Evolutionary conservation across 192 early-diverging fungal genomes (phyloP), one percentile per base, ranked within the genome.

Genomic region (Mortierella antarctica): DNA sequence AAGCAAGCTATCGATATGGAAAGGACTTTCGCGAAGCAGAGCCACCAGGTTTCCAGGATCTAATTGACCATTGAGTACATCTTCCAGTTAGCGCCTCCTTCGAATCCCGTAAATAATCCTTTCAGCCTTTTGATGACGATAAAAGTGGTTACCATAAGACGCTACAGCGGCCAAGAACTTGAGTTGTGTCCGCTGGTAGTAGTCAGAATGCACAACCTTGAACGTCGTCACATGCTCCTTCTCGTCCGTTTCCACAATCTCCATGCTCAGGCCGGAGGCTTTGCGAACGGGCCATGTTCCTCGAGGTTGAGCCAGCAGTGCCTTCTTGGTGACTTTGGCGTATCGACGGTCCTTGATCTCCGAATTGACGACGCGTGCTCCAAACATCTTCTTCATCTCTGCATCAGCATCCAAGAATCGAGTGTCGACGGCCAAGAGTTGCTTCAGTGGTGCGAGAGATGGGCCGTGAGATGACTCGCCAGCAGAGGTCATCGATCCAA

Each of bases 301-400:
- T 67, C 89, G 87, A 4, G 96, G 95, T 3, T 85, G 89, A 44
- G 92, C 87, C 45, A 98, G 70, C 17, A 86, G 70, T 0, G 86
- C 82, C 50, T 84, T 87, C 60, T 92, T 92, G 23, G 71, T 58
- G 40, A 66, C 82, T n/a, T 89, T 85, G 40, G 77, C 71, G 44
- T 90, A 90, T 39, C 84, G 78, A 47, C 85, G 75, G 45, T 82
- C 63, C 46, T 74, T 84, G 78, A 89, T 85, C 55, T 85, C 83
- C 17, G 84, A 74, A 55, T 88, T 90, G 23, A 95, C 89, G n/a
- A 95, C 91, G 17, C 89, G 88, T 7, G 95, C 92, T 15, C 96
- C 96, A 89, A 98, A 98, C 85, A 96, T 86, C 21, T 92, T 87
- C 45, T 90, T 90, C 90, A 97, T 94, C 84, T 98, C 97, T 15